These are phyloP conservation scores for Lenwebbia sp. DNA, from an alignment of 345 rosid genomes.

Conservation along the genomic window DNA sequence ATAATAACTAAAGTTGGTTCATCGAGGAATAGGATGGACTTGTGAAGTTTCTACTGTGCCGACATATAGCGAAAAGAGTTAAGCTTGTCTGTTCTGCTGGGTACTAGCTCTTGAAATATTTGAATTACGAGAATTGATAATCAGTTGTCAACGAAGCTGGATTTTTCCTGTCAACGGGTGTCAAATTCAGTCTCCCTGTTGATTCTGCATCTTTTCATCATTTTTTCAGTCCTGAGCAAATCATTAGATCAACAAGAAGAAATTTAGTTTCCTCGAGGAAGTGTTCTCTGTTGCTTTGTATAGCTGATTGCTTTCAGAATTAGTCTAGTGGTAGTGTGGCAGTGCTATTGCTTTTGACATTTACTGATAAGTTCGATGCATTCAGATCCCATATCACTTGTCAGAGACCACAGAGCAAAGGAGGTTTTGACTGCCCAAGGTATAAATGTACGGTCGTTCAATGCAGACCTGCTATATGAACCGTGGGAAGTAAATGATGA, in stretches of 20 bases:
- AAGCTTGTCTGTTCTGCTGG: not conserved
- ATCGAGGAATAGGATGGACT: not conserved
- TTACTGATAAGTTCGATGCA: not conserved
- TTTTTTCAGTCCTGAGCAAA: not conserved
- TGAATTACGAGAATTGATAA: not conserved
- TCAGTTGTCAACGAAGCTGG: not conserved
- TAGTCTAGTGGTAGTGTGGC: not conserved
- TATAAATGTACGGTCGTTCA: conserved; percentile 64
- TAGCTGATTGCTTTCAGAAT: not conserved
- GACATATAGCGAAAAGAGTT: not conserved
- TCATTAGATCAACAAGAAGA: not conserved
- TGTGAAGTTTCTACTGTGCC: not conserved
- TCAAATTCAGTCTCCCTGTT: not conserved
- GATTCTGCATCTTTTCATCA: not conserved
- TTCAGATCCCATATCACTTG: conserved; percentile 88
- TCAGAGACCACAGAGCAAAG: conserved; percentile 91
- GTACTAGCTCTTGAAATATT: not conserved
- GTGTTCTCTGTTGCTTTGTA: not conserved
- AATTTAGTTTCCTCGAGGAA: not conserved
- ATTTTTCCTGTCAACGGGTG: not conserved
- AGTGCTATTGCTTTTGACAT: not conserved
- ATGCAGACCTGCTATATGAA: conserved; percentile 95
- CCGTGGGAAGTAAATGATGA: conserved; percentile 94
- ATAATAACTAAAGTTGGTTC: not conserved
- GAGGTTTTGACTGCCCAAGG: conserved; percentile 68